A percentile compares a stretch with the other conserved stretches of the same genome.
These are phyloP conservation scores for Aspergillus nomiae DNA, from an alignment of 2,329 filamentous ascomycete species.

Conservation along the genomic window DNA sequence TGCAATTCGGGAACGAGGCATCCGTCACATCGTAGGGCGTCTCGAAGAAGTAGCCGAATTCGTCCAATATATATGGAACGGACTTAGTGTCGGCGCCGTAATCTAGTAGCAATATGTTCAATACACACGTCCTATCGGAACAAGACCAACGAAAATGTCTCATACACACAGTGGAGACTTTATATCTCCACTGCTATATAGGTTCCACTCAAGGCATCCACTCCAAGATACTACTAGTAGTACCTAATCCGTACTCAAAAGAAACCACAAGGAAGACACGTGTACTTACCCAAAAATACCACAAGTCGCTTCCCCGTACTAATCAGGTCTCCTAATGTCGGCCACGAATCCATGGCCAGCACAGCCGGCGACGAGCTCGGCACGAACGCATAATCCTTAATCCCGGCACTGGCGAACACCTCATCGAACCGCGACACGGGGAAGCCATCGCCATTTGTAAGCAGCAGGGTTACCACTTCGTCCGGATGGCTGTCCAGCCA, in stretches of 20 bases:
- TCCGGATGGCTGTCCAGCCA: constrained; percentile 62
- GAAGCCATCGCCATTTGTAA: constrained; percentile 61
- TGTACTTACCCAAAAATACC: constrained; percentile 43
- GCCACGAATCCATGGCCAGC: constrained; percentile 43
- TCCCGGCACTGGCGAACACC: constrained; percentile 34
- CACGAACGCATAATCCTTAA: constrained; percentile 39
- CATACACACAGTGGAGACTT: neutral
- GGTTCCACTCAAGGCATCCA: neutral
- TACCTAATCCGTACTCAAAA: neutral
- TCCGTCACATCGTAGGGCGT: constrained; percentile 48
- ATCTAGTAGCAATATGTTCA: constrained; percentile 29
- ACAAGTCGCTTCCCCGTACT: constrained; percentile 44
- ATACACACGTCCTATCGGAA: neutral
- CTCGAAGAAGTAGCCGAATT: constrained; percentile 51
- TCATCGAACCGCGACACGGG: constrained; percentile 35
- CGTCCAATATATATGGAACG: constrained; percentile 46
- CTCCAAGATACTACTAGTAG: neutral
- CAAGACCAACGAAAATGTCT: neutral
- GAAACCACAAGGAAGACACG: neutral
- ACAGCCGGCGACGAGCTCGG: constrained; percentile 32
- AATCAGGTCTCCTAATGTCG: constrained; percentile 46
- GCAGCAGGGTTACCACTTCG: constrained; percentile 64
- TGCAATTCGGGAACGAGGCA: constrained; percentile 44
- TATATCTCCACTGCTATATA: neutral
- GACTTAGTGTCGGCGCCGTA: constrained; percentile 41